Evolutionary conservation across 106 monocot species (phyloP), one percentile per base, ranked within the genome.

Genomic region (Dioscorea dumetorum): DNA sequence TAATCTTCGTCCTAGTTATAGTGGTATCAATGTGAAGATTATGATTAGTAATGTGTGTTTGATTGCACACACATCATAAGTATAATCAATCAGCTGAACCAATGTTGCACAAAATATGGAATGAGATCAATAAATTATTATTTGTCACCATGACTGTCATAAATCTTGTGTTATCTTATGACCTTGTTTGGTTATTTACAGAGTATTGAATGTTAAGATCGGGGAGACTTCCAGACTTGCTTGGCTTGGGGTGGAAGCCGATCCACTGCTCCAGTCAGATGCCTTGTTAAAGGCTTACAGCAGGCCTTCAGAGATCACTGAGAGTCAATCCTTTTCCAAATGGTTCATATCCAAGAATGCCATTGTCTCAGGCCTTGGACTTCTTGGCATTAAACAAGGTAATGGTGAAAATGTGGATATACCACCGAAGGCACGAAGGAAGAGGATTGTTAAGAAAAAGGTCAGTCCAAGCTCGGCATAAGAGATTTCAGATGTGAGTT

Each of bases 281-380:
- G 75, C 71, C 51, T 59, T 99, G 23, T 60, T 87, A 68, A 87
- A 74, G 67, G 81, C 90, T 48, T 90, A 93, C 21, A 92, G 81
- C 31, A 83, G 87, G 58, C 86, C 80, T 22, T 70, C 77, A 31
- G 75, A 76, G 1, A 17, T 70, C n/a, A 76, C 20, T 31, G 70
- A 81, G 2, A 69, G 56, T n/a, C 56, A 73, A 66, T 80, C 82
- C 28, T 28, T 3, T 24, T 76, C 99, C 62, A 87, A 82, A 19
- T 99, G 92, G 92, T 84, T 93, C 64, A 99, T 99, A 48, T 99
- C 90, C 14, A 99, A 99, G 81, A 81, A 87, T 50, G 85, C 99
- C 18, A 90, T 99, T 0, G 67, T 83, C 14, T 93, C 93, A 34
- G 90, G 99, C 33, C 99, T 99, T 50, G 91, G 86, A 15, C 59